Conservation (phyloP, 2,329 filamentous ascomycete species). For the Westerdykella sp. region DNA sequence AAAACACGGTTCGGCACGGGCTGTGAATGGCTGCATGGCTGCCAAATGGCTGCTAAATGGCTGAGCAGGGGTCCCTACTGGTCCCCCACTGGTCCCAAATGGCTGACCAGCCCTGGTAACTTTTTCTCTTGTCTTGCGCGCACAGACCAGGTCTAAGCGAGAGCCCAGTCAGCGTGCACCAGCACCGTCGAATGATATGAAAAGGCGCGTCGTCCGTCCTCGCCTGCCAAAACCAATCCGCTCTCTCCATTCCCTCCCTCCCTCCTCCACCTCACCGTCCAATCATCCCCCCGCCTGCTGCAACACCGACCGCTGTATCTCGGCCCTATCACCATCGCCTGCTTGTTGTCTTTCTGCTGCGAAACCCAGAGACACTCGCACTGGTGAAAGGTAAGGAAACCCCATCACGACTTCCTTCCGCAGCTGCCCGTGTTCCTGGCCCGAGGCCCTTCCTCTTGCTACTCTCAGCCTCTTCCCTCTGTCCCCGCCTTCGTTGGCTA, state of each 20-base stretch:
- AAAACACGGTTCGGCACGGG: neutral
- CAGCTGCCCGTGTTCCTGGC: too few species aligned
- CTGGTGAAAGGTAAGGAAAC: too few species aligned
- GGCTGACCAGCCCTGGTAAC: neutral
- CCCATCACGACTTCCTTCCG: too few species aligned
- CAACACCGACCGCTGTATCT: neutral
- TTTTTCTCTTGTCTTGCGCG: too few species aligned
- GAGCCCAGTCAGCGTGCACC: too few species aligned
- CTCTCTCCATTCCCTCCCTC: constrained; percentile 15
- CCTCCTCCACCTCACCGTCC: constrained; percentile 8
- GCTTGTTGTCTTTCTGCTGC: too few species aligned
- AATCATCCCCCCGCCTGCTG: constrained; percentile 13
- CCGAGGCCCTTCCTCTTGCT: too few species aligned
- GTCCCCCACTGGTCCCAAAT: neutral
- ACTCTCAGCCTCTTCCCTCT: neutral
- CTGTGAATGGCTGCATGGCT: neutral
- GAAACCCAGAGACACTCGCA: too few species aligned
- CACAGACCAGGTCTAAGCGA: too few species aligned
- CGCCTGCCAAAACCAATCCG: constrained; percentile 23
- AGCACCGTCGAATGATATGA: constrained; percentile 2
- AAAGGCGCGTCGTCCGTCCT: constrained; percentile 17
- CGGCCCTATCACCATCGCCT: neutral
- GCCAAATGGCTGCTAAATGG: neutral
- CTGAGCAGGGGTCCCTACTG: neutral
- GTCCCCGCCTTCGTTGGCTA: constrained; percentile 2